Conservation (phyloP, 371 early-diverging fungal species). For the Blyttiomyces sp. region DNA sequence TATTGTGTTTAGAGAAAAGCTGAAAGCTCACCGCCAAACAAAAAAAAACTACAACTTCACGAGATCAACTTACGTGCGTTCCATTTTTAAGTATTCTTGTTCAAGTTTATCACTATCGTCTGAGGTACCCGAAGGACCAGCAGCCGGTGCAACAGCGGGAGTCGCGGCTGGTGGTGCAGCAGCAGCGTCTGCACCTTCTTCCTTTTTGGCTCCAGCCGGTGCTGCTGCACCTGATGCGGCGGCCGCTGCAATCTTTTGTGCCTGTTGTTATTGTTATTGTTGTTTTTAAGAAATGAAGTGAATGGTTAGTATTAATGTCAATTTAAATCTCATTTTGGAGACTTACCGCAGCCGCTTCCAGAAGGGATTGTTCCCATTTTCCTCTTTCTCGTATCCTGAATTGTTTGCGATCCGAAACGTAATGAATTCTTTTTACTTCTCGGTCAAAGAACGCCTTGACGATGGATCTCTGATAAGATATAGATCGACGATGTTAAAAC, state of each 20-base stretch:
- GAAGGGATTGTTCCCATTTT: constrained; percentile 28
- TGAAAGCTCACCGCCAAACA: neutral
- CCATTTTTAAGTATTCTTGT: constrained; percentile 37
- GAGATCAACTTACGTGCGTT: constrained; percentile 25
- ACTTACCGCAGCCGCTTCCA: constrained; percentile 30
- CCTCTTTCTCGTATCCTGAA: constrained; percentile 30
- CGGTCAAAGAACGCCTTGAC: constrained; percentile 49
- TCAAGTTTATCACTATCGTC: constrained; percentile 36
- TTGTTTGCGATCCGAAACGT: constrained; percentile 35
- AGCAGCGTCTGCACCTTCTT: constrained; percentile 4
- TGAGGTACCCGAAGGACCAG: neutral
- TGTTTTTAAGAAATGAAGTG: neutral
- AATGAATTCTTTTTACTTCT: constrained; percentile 43
- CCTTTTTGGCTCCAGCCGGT: constrained; percentile 1
- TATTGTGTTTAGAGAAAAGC: neutral
- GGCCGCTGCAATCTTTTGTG: constrained; percentile 3
- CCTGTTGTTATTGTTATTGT: neutral
- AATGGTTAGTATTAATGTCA: neutral
- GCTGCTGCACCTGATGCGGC: constrained; percentile 11
- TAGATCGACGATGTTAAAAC: neutral
- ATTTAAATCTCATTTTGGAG: neutral
- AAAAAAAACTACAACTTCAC: neutral
- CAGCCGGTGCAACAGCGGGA: neutral
- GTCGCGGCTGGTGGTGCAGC: constrained; percentile 9
- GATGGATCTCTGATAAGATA: constrained; percentile 45